Conservation (phyloP, 495 filamentous ascomycete species). For the Penicillium silybi region DNA sequence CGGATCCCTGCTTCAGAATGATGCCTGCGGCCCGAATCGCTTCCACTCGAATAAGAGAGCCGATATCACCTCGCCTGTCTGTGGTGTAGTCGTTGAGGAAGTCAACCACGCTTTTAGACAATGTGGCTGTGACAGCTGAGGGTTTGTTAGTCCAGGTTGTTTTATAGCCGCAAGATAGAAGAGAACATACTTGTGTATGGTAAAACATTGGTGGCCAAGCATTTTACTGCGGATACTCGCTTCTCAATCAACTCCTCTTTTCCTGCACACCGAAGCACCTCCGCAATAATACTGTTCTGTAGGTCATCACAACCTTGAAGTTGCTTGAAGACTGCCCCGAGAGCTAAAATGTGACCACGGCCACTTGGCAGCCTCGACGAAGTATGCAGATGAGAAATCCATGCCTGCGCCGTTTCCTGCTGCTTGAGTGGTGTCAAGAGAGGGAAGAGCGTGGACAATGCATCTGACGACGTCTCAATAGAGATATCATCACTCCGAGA, state of each 20-base stretch:
- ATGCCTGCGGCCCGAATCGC: conserved; percentile 60
- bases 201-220: conserved; percentile 48
- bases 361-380: conserved; percentile 38
- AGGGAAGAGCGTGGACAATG: conserved; percentile 40
- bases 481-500: conserved; percentile 44
- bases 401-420: conserved; percentile 30
- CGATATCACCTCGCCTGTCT: conserved; percentile 81
- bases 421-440: conserved; percentile 33
- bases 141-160: background rate
- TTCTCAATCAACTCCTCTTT: conserved; percentile 52
- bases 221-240: conserved; percentile 56
- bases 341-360: conserved; percentile 42
- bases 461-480: conserved; percentile 45
- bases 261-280: conserved; percentile 36
- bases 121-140: conserved; percentile 22
- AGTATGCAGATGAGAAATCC: conserved; percentile 36
- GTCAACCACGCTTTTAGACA: conserved; percentile 35
- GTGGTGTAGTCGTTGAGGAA: conserved; percentile 84
- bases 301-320: conserved; percentile 19
- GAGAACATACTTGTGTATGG: conserved; percentile 35
- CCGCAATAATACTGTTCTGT: conserved; percentile 25
- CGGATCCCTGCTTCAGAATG: conserved; percentile 23
- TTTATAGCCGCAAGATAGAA: background rate
- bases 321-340: conserved; percentile 38
- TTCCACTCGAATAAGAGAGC: conserved; percentile 74